Base-by-base conservation (phyloP, 2,329 filamentous ascomycete genomes). In the Aspergillus piperis region DNA sequence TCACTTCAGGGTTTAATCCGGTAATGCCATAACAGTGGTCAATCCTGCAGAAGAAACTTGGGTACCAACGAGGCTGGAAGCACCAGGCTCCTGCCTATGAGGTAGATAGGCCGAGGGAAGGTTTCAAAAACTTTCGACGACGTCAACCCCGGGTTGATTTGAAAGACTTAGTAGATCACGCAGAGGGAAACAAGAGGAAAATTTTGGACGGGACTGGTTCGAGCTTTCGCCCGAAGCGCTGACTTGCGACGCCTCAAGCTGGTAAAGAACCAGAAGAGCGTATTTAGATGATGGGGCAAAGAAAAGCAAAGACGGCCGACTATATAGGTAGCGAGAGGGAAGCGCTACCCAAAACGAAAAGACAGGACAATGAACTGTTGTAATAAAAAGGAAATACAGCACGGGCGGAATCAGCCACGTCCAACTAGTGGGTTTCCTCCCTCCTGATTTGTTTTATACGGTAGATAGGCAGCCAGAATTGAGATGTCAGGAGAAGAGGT, bases 11-110 rank as follows among this genome's bases (percentile, higher is more conserved):
- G 17, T 3, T 50, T 30, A 50, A 30, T 19, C 15, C 47, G n/a
- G 47, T 30, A 27, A 10, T 50, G 27, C 47, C 25, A 30, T 49
- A 50, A 32, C 23, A 50, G 47, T 50, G 47, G 25, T 50, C 25
- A 50, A 50, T 30, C 25, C 25, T 5, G n/a, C 8, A 11, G 13
- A 32, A 27, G 15, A 25, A 44, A 44, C 8, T 30, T 27, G 30
- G 53, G 19, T 27, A 41, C 23, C 39, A 30, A 41, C 53, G 39
- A 55, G 3, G 39, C 23, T 44, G 17, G 17, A 55, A 36, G 53
- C 52, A 39, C 38, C n/a, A 47, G 53, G 53, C 53, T 44, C 25
- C 53, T 54, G 7, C 38, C 41, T 21, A 17, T 21, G 39, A 55
- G n/a, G 25, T 15, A 19, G 11, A 23, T 10, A 19, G 23, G 30